These are phyloP conservation scores for Mitragyna speciosa DNA, from an alignment of 257 asterid genomes.

Conservation along the genomic window DNA sequence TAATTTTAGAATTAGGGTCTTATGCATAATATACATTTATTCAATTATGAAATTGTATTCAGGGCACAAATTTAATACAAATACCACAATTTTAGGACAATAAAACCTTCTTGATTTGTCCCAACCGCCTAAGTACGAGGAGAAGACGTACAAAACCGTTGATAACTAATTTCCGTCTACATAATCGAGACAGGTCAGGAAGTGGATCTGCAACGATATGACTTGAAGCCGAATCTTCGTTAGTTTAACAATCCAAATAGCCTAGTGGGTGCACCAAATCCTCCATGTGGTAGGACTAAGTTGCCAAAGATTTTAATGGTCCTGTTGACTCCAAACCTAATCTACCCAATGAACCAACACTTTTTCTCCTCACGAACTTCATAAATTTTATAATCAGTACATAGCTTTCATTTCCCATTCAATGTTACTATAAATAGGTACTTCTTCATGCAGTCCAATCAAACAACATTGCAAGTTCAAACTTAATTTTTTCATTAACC, in stretches of 20 bases:
- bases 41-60: no score
- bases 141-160: not conserved
- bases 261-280: constrained; percentile 27
- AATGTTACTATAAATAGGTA: constrained; percentile 8
- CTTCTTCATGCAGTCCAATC: not conserved
- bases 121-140: no score
- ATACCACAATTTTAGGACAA: not conserved
- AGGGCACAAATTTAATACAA: no score
- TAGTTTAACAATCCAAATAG: constrained; percentile 5
- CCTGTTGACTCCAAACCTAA: constrained; percentile 17
- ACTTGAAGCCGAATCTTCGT: not conserved
- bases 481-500: not conserved
- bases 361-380: not conserved
- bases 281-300: constrained; percentile 18
- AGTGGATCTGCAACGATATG: constrained; percentile 12
- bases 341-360: constrained; percentile 8
- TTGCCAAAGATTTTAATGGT: not conserved
- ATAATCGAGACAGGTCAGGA: constrained; percentile 4
- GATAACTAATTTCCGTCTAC: not conserved
- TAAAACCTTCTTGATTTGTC: not conserved
- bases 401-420: not conserved
- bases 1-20: no score
- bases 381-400: not conserved
- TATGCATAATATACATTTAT: no score
- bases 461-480: not conserved